Base-by-base conservation (phyloP, 2,329 filamentous ascomycete genomes). In the Alternaria viburni region DNA sequence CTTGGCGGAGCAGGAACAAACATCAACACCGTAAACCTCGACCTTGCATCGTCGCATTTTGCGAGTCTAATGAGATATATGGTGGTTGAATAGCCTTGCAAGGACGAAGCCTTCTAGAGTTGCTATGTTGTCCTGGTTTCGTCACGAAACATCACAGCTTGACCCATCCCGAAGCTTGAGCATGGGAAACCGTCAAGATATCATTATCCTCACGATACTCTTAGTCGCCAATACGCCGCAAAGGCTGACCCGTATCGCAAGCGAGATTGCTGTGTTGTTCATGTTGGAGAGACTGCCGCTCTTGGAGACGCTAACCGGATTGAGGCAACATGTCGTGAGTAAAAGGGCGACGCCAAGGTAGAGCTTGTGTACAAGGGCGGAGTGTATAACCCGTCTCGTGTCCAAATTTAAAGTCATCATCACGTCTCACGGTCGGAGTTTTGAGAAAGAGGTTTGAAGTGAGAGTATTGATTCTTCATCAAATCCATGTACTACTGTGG, bases 401-500 rank as follows among this genome's bases (percentile, higher is more conserved):
- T 15, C 28, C 12, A 45, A 7, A 3, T 21, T 23, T 17, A 19
- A 45, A 6, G 3, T 43, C 11, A n/a, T 15, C 9, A 10, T 23
- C 21, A 43, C 2, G 7, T 41, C 19, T 10, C 49, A 54, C 49
- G 15, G 30, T 15, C 13, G 5, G 19, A n/a, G 5, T 17, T 36
- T 25, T 8, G 15, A 3, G 11, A 3, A 11, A 41, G 3, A 25
- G 19, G 30, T n/a, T 36, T 41, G 23, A 59, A 60, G 50, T 56
- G 21, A 50, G 36, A 50, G 30, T 57, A 44, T 61, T 49, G 43
- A 46, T 64, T 63, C 45, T 47, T 57, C 49, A 17, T 43, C 52
- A 30, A 30, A 56, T 73, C 50, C 63, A 67, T 62, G 10, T 65
- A 67, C 60, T 65, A 44, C 44, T 44, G 45, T 46, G 71, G 71